These are phyloP conservation scores for Tylopilus intermedius DNA, from an alignment of 768 basidiomycete species.

Conservation along the genomic window DNA sequence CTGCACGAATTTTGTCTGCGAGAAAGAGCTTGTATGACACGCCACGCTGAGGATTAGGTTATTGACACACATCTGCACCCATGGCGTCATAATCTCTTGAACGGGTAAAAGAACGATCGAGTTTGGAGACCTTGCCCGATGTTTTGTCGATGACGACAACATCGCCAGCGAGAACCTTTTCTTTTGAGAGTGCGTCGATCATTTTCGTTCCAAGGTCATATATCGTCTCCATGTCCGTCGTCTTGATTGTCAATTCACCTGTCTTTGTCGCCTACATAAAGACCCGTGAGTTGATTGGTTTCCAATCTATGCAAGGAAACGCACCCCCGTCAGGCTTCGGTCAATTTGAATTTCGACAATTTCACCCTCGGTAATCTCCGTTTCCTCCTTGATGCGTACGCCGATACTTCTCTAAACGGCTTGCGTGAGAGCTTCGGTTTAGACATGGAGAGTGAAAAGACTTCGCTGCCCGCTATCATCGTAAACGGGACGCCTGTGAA, in stretches of 20 bases:
- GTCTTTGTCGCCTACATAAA: constrained; percentile 84
- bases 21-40: constrained; percentile 1
- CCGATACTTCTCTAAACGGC: constrained; percentile 95
- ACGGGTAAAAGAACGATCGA: constrained; percentile 93
- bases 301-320: constrained; percentile 9
- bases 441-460: constrained; percentile 96
- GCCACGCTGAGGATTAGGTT: not conserved
- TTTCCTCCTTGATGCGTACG: constrained; percentile 95
- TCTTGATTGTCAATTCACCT: constrained; percentile 95
- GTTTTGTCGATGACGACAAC: constrained; percentile 97
- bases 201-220: constrained; percentile 99
- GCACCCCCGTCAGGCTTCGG: constrained; percentile 89
- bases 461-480: constrained; percentile 95
- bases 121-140: constrained; percentile 92
- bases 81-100: constrained; percentile 98
- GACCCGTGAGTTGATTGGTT: not conserved
- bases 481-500: constrained; percentile 92
- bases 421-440: constrained; percentile 96
- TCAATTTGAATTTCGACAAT: constrained; percentile 99
- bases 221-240: constrained; percentile 99
- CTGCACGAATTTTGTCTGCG: constrained; percentile 94
- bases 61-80: constrained; percentile 85
- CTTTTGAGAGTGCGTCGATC: constrained; percentile 96
- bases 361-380: constrained; percentile 95
- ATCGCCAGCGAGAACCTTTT: constrained; percentile 93